These are phyloP conservation scores for Teratosphaeria nubilosa DNA, from an alignment of 2,329 filamentous ascomycete species.

Conservation along the genomic window DNA sequence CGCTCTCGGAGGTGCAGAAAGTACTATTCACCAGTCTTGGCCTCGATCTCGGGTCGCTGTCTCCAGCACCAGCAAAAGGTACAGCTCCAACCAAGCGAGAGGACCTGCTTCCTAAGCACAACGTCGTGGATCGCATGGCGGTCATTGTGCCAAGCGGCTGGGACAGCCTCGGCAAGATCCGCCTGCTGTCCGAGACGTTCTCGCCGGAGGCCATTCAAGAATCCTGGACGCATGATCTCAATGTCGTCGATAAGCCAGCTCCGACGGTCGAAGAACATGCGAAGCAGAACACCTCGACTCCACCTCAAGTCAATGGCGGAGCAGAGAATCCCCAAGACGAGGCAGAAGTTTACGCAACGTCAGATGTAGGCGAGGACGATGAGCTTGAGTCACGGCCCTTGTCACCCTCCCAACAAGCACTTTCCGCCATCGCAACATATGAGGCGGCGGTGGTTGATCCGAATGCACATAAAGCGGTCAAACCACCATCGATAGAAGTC, in stretches of 20 bases:
- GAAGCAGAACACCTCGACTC: conserved; percentile 11
- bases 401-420: conserved; percentile 13
- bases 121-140: conserved; percentile 57
- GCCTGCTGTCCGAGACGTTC: conserved; percentile 81
- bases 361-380: conserved; percentile 14
- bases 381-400: conserved; percentile 37
- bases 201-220: conserved; percentile 79
- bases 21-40: conserved; percentile 77
- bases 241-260: conserved; percentile 1
- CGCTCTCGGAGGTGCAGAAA: conserved; percentile 46
- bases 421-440: conserved; percentile 21
- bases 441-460: conserved; percentile 23
- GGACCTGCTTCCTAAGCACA: conserved; percentile 58
- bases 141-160: conserved; percentile 92
- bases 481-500: conserved; percentile 23
- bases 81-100: conserved; percentile 50
- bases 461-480: conserved; percentile 17
- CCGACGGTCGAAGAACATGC: conserved; percentile 13
- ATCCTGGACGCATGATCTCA: conserved; percentile 50
- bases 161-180: conserved; percentile 97
- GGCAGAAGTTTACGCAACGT: conserved; percentile 20
- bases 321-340: conserved; percentile 12
- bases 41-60: conserved; percentile 21
- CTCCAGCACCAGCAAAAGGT: conserved; percentile 29
- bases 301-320: conserved; percentile 12